phyloP scores from a whole-genome alignment of 2,329 filamentous ascomycete genomes.

The Sporothrix variecibatus region DNA sequence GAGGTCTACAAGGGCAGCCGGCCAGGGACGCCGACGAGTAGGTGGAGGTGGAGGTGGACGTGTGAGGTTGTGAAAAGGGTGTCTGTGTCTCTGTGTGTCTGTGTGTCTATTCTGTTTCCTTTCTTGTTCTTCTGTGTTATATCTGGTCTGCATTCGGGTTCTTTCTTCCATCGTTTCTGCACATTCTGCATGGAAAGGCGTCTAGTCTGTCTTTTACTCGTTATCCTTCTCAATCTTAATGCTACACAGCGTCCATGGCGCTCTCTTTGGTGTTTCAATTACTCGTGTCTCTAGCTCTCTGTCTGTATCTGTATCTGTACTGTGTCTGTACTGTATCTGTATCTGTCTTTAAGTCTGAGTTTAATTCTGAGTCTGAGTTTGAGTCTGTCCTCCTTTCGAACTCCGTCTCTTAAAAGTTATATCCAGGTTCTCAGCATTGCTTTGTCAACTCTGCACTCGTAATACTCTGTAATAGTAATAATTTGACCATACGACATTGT shows the following conservation, averaged over 20 bases:
- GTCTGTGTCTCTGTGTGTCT: background rate
- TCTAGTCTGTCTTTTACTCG: background rate
- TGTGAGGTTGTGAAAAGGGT: too few species aligned
- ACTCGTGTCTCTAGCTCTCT: background rate
- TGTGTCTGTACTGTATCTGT: background rate
- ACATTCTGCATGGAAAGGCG: slow-evolving; percentile 4
- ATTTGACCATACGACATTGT: background rate
- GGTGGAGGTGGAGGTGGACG: too few species aligned
- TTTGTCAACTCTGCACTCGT: background rate
- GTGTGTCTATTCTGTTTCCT: background rate
- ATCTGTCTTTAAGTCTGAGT: background rate
- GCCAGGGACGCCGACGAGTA: slow-evolving; percentile 35
- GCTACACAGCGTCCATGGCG: background rate
- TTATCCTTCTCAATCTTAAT: background rate
- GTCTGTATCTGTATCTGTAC: background rate
- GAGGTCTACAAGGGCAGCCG: slow-evolving; percentile 41
- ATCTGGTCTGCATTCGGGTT: background rate
- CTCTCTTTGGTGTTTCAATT: background rate
- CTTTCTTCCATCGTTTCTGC: background rate
- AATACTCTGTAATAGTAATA: background rate
- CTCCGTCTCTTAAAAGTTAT: background rate
- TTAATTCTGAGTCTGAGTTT: background rate
- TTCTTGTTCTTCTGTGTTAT: background rate
- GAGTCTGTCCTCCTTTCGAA: background rate
- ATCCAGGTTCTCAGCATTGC: background rate